Base-by-base conservation (phyloP, 1,139 yeast species). In the Yamadazyma spencermartinsiae region DNA sequence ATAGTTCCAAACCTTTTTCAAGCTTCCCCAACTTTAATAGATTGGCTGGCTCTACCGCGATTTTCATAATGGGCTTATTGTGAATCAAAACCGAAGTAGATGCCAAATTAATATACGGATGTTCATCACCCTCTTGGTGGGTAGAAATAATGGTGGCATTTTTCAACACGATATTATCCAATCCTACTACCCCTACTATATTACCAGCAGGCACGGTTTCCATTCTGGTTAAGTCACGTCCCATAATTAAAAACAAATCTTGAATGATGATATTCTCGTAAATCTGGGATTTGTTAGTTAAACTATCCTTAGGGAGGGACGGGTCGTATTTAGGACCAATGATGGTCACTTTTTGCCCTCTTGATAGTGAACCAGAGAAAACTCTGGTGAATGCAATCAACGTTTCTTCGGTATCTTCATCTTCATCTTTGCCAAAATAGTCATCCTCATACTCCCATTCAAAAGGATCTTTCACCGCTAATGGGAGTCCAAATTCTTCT, bases 171-270 rank as follows among this genome's bases (percentile, higher is more conserved):
- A 79, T 79, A 9, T 86, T 86, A 15, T 85, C 96, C 30, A 94
- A 71, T 0, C 98, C 98, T 19, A 89, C 94, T 37, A 94, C 84
- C 34, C 98, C 99, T 6, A 88, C 95, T 48, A 94, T 88, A 50
- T 86, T 88, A 25, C 99, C 99, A 1, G 98, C 94, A 1, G 96
- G 96, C 3, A 92, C 97, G 10, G 72, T 74, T 21, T 82, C 75
- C 50, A 94, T 71, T 10, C 88, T 72, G 2, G 89, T 80, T 39
- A 92, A 69, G 45, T 92, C 98, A 46, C 92, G 73, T 11, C 98
- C 99, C 98, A 94, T 94, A 36, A 94, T 72, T 44, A 92, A 66
- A 54, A 79, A 90, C 33, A 94, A 65, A 34, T 83, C 87, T 11
- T 84, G 75, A 24, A 94, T 75, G 38, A 63, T 70, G 12, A 70